Conservation (phyloP, 2,329 filamentous ascomycete genomes). For the Cladophialophora immunda region DNA sequence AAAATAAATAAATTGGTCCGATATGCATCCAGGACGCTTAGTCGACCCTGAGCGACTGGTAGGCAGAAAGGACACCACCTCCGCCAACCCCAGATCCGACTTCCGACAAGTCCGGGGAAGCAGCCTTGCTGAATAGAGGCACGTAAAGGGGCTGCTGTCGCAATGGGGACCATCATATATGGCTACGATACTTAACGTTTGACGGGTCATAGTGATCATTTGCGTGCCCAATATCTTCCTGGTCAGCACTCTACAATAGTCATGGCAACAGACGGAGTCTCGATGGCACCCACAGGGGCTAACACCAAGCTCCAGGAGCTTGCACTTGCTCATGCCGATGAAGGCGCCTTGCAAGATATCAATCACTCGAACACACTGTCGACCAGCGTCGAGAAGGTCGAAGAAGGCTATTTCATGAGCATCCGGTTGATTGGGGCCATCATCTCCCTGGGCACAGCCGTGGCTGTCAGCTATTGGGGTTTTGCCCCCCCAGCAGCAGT, state of each 20-base stretch:
- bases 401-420: constrained; percentile 18
- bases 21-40: not conserved
- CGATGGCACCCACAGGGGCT: not conserved
- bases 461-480: constrained; percentile 19
- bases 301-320: constrained; percentile 16
- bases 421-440: constrained; percentile 10
- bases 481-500: constrained; percentile 37
- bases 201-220: too few relatives aligned
- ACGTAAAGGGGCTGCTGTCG: not conserved
- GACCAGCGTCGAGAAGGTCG: not conserved
- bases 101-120: constrained; percentile 9
- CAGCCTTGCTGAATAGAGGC: not conserved
- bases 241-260: not conserved
- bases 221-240: not conserved
- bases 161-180: not conserved
- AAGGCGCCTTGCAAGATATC: constrained; percentile 12
- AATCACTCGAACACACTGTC: not conserved
- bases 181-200: not conserved
- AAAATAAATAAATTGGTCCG: too few relatives aligned
- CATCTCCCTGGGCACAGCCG: not conserved
- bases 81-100: constrained; percentile 6
- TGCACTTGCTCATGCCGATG: constrained; percentile 10
- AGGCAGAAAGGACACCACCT: not conserved
- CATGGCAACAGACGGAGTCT: constrained; percentile 1
- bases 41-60: not conserved